These are phyloP conservation scores for Brassica incana DNA, from an alignment of 345 rosid species.

Conservation along the genomic window DNA sequence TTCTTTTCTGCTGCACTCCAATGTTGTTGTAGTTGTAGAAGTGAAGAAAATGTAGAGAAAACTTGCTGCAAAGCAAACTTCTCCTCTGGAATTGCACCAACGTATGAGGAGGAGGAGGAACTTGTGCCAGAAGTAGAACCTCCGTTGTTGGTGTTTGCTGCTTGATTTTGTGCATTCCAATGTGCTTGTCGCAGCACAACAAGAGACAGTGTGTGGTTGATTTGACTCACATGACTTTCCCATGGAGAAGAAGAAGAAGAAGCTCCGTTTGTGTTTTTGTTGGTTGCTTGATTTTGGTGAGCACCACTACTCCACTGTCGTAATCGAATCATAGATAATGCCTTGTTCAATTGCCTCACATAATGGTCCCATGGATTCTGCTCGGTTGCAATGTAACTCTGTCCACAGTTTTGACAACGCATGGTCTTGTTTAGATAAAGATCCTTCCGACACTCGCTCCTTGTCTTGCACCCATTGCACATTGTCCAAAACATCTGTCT, in stretches of 20 bases:
- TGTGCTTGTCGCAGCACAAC: not conserved
- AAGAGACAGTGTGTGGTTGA: not conserved
- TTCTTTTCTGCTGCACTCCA: not conserved
- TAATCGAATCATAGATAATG: not conserved
- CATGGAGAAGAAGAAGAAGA: not conserved
- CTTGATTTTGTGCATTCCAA: not conserved
- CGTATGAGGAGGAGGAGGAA: not conserved
- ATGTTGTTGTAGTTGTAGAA: not conserved
- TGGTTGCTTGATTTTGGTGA: not conserved
- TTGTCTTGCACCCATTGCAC: slow-evolving; percentile 40
- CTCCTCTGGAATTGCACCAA: not conserved
- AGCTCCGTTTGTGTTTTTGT: slow-evolving; percentile 23
- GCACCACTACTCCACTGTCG: not conserved
- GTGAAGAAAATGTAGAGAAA: not conserved
- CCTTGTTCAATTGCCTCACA: not conserved
- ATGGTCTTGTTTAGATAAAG: not conserved
- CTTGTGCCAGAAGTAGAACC: not conserved
- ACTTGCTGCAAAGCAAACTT: not conserved
- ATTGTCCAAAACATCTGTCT: slow-evolving; percentile 55
- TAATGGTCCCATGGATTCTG: not conserved
- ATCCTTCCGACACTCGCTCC: not conserved
- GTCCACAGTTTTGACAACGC: not conserved
- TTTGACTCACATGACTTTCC: not conserved
- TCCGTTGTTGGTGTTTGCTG: not conserved
- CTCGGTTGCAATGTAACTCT: slow-evolving; percentile 1